Evolutionary conservation across 23 red algal species (phyloP).

Genomic region (Porphyridium purpureum): DNA sequence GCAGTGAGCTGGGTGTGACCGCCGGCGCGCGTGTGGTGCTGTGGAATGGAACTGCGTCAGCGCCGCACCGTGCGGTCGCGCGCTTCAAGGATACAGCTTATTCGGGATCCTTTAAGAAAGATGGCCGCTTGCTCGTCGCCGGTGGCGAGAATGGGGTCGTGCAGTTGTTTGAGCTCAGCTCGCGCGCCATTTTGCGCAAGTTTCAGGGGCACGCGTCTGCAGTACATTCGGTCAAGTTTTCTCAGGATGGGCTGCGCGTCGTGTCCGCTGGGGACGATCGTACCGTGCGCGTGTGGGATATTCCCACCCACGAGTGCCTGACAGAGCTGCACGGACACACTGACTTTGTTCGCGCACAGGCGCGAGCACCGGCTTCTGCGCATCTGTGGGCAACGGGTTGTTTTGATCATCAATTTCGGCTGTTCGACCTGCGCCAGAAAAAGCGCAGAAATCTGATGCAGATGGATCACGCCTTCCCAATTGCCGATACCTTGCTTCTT

Average conservation of each 20-base stretch:
- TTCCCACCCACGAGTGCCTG: slow-evolving; percentile 43
- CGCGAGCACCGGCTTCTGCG: slow-evolving; percentile 32
- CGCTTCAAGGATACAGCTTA: slow-evolving; percentile 49
- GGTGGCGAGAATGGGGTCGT: slow-evolving; percentile 43
- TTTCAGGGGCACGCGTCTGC: slow-evolving; percentile 46
- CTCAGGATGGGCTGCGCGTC: slow-evolving; percentile 63
- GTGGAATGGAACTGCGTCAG: slow-evolving; percentile 7
- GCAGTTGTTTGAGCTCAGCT: slow-evolving; percentile 43
- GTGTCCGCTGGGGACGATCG: slow-evolving; percentile 74
- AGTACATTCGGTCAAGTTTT: slow-evolving; percentile 47
- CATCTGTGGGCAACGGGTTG: slow-evolving; percentile 90
- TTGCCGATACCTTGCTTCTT: slow-evolving; percentile 9
- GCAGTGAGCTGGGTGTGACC: slow-evolving; percentile 37
- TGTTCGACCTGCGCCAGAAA: slow-evolving; percentile 85
- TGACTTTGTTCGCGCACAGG: slow-evolving; percentile 79
- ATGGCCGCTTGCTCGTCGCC: slow-evolving; percentile 74
- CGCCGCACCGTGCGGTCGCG: slow-evolving; percentile 10
- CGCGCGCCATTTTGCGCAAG: slow-evolving; percentile 32
- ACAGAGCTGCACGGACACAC: slow-evolving; percentile 19
- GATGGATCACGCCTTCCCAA: slow-evolving; percentile 21
- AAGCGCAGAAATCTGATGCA: slow-evolving; percentile 25
- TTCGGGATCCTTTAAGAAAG: slow-evolving; percentile 39
- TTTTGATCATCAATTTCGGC: slow-evolving; percentile 49
- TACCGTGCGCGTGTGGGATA: slow-evolving; percentile 69
- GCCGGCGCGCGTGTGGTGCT: slow-evolving; percentile 31